Percentiles rank a stretch among this genome's conserved stretches.
These are phyloP conservation scores for Colletotrichum lini DNA, from an alignment of 2,329 filamentous ascomycete genomes.

Conservation along the genomic window DNA sequence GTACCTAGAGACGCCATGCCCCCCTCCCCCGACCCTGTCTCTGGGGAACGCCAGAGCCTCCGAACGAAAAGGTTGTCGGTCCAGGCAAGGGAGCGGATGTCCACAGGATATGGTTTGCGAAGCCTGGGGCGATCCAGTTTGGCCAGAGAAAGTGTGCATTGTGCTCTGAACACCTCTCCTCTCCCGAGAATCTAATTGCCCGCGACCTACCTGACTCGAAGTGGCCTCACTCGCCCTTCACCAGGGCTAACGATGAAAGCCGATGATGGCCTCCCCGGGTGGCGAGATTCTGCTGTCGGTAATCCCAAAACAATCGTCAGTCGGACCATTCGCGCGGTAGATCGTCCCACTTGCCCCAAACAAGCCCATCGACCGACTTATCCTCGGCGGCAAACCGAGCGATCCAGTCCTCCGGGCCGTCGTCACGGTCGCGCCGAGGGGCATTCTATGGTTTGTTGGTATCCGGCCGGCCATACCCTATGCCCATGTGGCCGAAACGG, in stretches of 20 bases:
- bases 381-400: too few species aligned
- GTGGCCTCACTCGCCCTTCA: background rate
- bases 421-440: background rate
- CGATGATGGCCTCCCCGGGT: background rate
- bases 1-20: conserved; percentile 1
- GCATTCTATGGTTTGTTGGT: background rate
- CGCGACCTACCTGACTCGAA: background rate
- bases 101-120: background rate
- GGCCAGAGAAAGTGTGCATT: background rate
- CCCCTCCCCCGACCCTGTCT: background rate
- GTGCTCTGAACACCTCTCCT: background rate
- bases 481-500: background rate
- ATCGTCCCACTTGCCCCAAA: background rate
- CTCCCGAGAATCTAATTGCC: background rate
- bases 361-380: background rate
- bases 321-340: background rate
- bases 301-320: too few species aligned
- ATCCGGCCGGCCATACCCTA: background rate
- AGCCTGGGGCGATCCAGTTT: too few species aligned
- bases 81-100: background rate
- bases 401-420: background rate
- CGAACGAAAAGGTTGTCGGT: background rate
- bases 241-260: background rate
- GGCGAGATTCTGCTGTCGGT: background rate
- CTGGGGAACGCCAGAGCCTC: conserved; percentile 8